These are phyloP conservation scores for Populus nigra DNA, from an alignment of 345 rosid species.

Conservation along the genomic window DNA sequence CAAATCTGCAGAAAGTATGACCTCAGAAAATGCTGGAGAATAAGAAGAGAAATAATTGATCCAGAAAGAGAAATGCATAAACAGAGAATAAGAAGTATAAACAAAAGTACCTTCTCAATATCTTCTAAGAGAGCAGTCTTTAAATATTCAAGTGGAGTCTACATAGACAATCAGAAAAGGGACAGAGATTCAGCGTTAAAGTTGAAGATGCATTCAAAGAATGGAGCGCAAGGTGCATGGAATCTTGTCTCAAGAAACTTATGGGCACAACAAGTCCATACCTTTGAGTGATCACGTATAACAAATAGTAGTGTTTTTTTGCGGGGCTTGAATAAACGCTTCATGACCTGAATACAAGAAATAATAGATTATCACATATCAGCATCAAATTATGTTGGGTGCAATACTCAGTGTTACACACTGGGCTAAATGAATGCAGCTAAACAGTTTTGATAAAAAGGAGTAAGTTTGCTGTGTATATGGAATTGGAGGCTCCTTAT, in stretches of 20 bases:
- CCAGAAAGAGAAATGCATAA: neutral
- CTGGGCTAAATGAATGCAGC: no score
- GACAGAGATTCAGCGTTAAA: neutral
- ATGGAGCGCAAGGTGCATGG: neutral
- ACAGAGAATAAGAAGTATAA: neutral
- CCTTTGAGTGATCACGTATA: constrained; percentile 38
- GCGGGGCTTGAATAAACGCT: constrained; percentile 37
- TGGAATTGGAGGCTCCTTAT: no score
- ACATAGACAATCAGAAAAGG: neutral
- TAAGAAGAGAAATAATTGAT: neutral
- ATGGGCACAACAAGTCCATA: neutral
- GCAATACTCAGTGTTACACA: no score
- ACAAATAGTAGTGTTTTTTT: constrained; percentile 34
- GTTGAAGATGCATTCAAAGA: neutral
- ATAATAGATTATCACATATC: neutral
- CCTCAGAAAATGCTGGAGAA: neutral
- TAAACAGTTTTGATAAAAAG: neutral
- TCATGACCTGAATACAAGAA: constrained; percentile 25
- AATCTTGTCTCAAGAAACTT: no score
- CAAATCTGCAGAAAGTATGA: constrained; percentile 28
- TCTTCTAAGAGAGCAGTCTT: constrained; percentile 34
- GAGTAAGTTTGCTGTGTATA: no score
- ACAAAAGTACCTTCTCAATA: constrained; percentile 31
- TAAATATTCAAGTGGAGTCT: constrained; percentile 35
- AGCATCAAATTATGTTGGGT: neutral